These are phyloP conservation scores for Aureobasidium sp. DNA, from an alignment of 2,329 filamentous ascomycete genomes.

Conservation along the genomic window DNA sequence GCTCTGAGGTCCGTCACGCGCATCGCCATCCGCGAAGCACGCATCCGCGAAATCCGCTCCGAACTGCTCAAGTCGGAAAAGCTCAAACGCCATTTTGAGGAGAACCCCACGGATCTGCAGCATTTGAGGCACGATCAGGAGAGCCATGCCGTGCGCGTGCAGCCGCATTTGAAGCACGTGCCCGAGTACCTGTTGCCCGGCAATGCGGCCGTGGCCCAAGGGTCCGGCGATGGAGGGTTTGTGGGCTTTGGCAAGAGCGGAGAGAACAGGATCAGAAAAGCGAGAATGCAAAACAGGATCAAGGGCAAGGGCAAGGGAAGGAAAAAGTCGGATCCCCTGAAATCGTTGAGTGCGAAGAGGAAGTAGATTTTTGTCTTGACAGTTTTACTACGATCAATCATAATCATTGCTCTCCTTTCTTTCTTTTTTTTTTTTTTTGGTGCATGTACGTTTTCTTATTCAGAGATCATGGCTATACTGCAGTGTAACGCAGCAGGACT, in stretches of 20 bases:
- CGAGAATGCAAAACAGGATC: slow-evolving; percentile 35
- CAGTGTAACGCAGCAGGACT: too few species aligned
- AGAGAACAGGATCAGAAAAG: slow-evolving; percentile 44
- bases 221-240: slow-evolving; percentile 61
- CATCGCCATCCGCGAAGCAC: slow-evolving; percentile 81
- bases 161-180: slow-evolving; percentile 87
- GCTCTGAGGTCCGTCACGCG: slow-evolving; percentile 84
- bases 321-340: slow-evolving; percentile 77
- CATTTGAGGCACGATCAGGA: slow-evolving; percentile 89
- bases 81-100: slow-evolving; percentile 89
- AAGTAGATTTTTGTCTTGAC: background rate
- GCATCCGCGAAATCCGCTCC: slow-evolving; percentile 77
- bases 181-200: slow-evolving; percentile 87
- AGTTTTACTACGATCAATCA: background rate
- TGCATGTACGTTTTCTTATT: too few species aligned
- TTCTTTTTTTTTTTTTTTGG: too few species aligned
- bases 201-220: slow-evolving; percentile 59
- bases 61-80: slow-evolving; percentile 93
- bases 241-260: slow-evolving; percentile 55
- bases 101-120: slow-evolving; percentile 82
- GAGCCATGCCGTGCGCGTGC: slow-evolving; percentile 71
- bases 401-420: slow-evolving; percentile 7
- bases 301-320: slow-evolving; percentile 50
- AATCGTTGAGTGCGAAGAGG: slow-evolving; percentile 33
- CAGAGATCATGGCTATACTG: too few species aligned